Conservation (phyloP, 2,329 filamentous ascomycete species). For the Xylaria multiplex region DNA sequence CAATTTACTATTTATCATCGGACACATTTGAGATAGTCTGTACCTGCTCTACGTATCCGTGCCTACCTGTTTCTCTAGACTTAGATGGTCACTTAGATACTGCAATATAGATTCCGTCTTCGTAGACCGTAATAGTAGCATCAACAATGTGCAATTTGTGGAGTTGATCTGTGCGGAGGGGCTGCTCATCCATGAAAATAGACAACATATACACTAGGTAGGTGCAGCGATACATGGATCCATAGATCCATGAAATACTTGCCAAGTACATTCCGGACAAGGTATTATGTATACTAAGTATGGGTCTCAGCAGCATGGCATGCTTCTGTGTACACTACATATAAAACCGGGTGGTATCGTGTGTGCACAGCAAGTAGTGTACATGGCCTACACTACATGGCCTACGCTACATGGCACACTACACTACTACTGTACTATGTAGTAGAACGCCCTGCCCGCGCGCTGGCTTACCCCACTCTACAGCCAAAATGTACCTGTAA, state of each 20-base stretch:
- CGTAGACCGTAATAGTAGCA: too few relatives aligned
- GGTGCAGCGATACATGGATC: background rate
- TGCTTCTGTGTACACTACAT: slow-evolving; percentile 6
- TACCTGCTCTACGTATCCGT: background rate
- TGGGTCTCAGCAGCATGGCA: background rate
- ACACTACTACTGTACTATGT: too few relatives aligned
- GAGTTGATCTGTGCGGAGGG: background rate
- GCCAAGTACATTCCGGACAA: background rate
- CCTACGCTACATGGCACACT: too few relatives aligned
- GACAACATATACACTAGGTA: background rate
- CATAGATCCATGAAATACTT: background rate
- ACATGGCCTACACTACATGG: background rate
- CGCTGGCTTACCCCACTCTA: slow-evolving; percentile 8
- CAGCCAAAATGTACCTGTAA: slow-evolving; percentile 23
- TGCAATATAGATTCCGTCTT: too few relatives aligned
- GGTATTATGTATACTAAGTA: too few relatives aligned
- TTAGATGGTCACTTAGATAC: too few relatives aligned
- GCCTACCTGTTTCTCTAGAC: too few relatives aligned
- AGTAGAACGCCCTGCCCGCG: slow-evolving; percentile 3
- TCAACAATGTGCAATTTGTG: background rate
- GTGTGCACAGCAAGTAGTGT: background rate
- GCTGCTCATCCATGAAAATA: slow-evolving; percentile 15
- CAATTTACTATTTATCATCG: too few relatives aligned
- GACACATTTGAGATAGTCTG: background rate
- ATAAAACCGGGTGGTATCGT: too few relatives aligned